Evolutionary conservation across 495 filamentous ascomycete genomes (phyloP), one percentile per base, ranked within the genome.

Genomic region (Echria macrotheca): DNA sequence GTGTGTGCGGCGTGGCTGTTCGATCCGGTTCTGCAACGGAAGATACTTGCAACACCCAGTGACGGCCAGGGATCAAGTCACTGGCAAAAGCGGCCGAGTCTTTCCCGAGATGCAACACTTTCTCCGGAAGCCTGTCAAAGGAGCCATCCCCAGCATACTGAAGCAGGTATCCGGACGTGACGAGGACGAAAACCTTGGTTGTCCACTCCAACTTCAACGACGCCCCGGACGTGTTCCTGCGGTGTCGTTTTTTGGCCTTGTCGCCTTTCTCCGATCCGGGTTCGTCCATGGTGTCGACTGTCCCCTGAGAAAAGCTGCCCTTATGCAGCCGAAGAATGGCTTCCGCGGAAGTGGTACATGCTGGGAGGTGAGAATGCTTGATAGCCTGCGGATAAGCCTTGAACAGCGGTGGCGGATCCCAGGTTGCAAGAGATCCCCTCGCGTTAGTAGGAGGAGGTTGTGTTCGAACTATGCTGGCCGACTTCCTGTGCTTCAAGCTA

Each of bases 71-170:
- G 52, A 98, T 93, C 2, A 85, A 79, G 66, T 98, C 93, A 55
- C 84, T 95, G 0, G 86, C 93, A 70, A 95, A 98, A 15, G 93
- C 93, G 10, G 89, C 89, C 5, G 93, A 95, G 14, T 88, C 80
- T 49, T 84, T 85, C 1, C 85, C 86, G 21, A 98, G 71, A 28
- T 86, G 83, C 56, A 97, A 69, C 56, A 93, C 78, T 68, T 86
- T 91, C 67, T 98, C 93, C 0, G 93, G 93, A 0, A 89, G 58
- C 38, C 93, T 76, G 60, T 96, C 85, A 59, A 82, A 83, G 29
- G 81, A 71, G 3, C 93, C 94, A 14, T 87, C 80, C 8, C 83
- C 89, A 8, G 87, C 61, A 65, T 96, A 98, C 58, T 96, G 90
- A 43, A 98, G 72, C 29, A 97, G 70, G 58, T 85, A 89, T 2